A percentile compares a stretch with the other conserved stretches of the same genome.
phyloP scores from a whole-genome alignment of 2,329 filamentous ascomycete genomes.

The Penicillium vulpinum region DNA sequence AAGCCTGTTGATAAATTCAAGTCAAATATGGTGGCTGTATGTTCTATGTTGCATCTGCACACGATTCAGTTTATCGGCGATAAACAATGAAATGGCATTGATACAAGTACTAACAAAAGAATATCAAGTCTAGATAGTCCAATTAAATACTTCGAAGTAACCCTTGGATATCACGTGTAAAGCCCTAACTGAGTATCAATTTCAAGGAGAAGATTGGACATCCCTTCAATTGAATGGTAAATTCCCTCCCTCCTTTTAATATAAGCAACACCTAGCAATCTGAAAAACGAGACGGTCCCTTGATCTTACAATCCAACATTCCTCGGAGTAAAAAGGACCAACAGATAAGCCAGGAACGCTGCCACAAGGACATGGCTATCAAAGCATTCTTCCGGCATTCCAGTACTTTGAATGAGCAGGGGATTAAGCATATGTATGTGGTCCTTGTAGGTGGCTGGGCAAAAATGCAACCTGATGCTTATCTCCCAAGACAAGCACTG shows the following conservation, averaged over 20 bases:
- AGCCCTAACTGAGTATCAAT: not conserved
- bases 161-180: not conserved
- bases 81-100: too few relatives aligned
- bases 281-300: not conserved
- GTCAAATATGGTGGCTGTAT: too few relatives aligned
- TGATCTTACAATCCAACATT: slow-evolving; percentile 10
- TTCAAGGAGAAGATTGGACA: too few relatives aligned
- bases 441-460: not conserved
- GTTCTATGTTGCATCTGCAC: too few relatives aligned
- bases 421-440: not conserved
- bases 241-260: too few relatives aligned
- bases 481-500: not conserved
- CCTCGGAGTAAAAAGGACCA: slow-evolving; percentile 19
- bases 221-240: not conserved
- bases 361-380: slow-evolving; percentile 12
- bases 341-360: slow-evolving; percentile 15
- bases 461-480: slow-evolving; percentile 19
- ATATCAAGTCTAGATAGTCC: not conserved
- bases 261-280: not conserved
- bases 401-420: slow-evolving; percentile 15
- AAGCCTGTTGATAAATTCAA: too few relatives aligned
- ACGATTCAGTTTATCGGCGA: too few relatives aligned
- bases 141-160: not conserved
- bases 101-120: not conserved
- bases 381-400: slow-evolving; percentile 26